Base-by-base conservation (phyloP, 768 basidiomycete genomes). In the Collybiopsis confluens region DNA sequence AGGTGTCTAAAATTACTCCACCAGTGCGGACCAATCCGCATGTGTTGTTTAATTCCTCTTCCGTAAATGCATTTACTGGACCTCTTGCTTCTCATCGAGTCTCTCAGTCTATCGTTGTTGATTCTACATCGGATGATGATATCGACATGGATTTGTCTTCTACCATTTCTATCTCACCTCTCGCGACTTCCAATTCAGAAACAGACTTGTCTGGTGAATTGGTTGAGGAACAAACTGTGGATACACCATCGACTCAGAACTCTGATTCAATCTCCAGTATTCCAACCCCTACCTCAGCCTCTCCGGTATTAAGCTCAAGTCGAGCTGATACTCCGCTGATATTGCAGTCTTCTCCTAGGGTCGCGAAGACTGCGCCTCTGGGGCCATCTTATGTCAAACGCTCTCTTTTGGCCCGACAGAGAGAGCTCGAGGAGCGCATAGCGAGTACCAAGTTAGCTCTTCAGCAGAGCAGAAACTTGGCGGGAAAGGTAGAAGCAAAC, bases 341-440 rank as follows among this genome's bases (percentile, higher is more conserved):
- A n/a, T n/a, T n/a, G n/a, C n/a, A 68, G 70, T 54, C 28, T 47
- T 13, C 28, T 6, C 13, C 9, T 26, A 15, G 24, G 30, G 30
- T 33, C 7, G 13, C 26, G n/a, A 71, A 72, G 56, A 71, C 64
- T 45, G 60, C 66, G 11, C 70, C 74, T 2, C 70, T 65, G 42
- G 67, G 64, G 15, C 71, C 74, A n/a, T 73, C 65, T 48, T 71
- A 61, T 51, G 62, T 64, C 21, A 75, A 73, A 56, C 68, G 69
- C 11, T 67, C 70, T 16, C 64, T 76, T 15, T 37, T 73, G 26
- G 73, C 71, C 7, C 65, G 72, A 55, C 73, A 75, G 49, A 76
- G 70, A 64, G 76, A 77, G 33, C 60, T 78, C 26, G 75, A 78
- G 58, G 73, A 75, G 53, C 65, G 67, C 52, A 74, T 77, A 38